A percentile compares a stretch with the other conserved stretches of the same genome.
phyloP scores from a whole-genome alignment of 306 rosid genomes.

The Prunus kanzakura region DNA sequence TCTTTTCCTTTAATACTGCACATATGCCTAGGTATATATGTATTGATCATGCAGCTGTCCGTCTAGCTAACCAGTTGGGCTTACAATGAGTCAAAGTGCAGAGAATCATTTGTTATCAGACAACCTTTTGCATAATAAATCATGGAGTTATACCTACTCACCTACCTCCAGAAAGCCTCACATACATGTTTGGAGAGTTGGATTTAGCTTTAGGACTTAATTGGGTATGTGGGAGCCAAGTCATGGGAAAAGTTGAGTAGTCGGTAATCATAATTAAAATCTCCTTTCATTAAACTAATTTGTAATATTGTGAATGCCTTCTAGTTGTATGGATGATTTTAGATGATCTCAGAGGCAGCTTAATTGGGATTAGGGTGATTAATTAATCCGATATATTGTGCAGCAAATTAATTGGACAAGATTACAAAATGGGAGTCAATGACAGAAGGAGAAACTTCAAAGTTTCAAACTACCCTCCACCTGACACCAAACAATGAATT shows the following conservation, averaged over 20 bases:
- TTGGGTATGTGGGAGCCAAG: conserved; percentile 17
- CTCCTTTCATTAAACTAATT: conserved; percentile 5
- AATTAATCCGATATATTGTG: too few relatives aligned
- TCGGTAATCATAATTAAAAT: not conserved
- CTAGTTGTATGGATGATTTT: not conserved
- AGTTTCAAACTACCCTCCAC: too few relatives aligned
- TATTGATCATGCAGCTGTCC: not conserved
- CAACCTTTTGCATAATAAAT: not conserved
- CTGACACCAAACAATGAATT: too few relatives aligned
- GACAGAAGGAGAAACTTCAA: too few relatives aligned
- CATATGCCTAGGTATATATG: not conserved
- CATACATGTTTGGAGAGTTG: not conserved
- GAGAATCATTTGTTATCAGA: not conserved
- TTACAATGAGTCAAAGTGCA: not conserved
- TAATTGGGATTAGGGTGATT: too few relatives aligned
- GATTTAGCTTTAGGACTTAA: conserved; percentile 8
- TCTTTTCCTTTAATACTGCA: too few relatives aligned
- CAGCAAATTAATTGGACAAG: too few relatives aligned
- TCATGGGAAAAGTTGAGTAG: conserved; percentile 4
- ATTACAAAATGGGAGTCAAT: too few relatives aligned
- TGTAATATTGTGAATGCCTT: not conserved
- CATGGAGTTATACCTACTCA: conserved; percentile 30
- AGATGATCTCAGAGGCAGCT: not conserved
- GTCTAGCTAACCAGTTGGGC: not conserved
- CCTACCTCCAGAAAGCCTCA: conserved; percentile 26